Conservation (phyloP, 2,329 filamentous ascomycete species). For the Arthrocladium fulminans region DNA sequence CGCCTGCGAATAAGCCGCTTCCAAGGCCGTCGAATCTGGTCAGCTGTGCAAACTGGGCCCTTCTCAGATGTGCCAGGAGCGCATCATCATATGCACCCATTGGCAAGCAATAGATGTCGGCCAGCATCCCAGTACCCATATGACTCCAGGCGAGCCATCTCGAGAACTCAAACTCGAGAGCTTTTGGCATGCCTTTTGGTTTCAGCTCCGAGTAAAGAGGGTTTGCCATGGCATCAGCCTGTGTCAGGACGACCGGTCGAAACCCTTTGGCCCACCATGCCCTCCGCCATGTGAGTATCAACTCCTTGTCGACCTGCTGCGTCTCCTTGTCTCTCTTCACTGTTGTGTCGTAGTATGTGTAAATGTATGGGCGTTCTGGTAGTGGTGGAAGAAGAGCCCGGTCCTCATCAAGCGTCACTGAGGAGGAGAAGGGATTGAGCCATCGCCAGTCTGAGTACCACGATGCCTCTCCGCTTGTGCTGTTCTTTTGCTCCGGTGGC, state of each 20-base stretch:
- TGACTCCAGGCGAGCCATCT: slow-evolving; percentile 88
- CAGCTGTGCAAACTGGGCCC: slow-evolving; percentile 63
- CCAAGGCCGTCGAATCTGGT: slow-evolving; percentile 66
- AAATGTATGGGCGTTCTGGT: slow-evolving; percentile 61
- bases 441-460: slow-evolving; percentile 90
- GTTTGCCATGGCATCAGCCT: slow-evolving; percentile 73
- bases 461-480: slow-evolving; percentile 64
- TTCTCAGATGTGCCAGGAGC: slow-evolving; percentile 62
- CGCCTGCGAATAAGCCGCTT: slow-evolving; percentile 64
- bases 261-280: slow-evolving; percentile 97
- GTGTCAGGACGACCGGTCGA: slow-evolving; percentile 68
- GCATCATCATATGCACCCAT: slow-evolving; percentile 70
- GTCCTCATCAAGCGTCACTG: slow-evolving; percentile 69
- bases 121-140: slow-evolving; percentile 75
- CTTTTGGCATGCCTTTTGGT: slow-evolving; percentile 48
- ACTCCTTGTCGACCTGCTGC: slow-evolving; percentile 63
- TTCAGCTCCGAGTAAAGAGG: slow-evolving; percentile 67
- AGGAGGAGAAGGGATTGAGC: slow-evolving; percentile 80
- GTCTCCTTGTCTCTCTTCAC: slow-evolving; percentile 53
- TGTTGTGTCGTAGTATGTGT: slow-evolving; percentile 79
- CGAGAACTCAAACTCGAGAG: slow-evolving; percentile 62
- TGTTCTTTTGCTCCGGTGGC: slow-evolving; percentile 66
- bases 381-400: slow-evolving; percentile 75
- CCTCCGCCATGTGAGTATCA: slow-evolving; percentile 79
- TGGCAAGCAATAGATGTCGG: slow-evolving; percentile 71